Percentiles rank a stretch among this genome's conserved stretches.
Evolutionary conservation across 768 basidiomycete species (phyloP).

Genomic region (Trametes cubensis): DNA sequence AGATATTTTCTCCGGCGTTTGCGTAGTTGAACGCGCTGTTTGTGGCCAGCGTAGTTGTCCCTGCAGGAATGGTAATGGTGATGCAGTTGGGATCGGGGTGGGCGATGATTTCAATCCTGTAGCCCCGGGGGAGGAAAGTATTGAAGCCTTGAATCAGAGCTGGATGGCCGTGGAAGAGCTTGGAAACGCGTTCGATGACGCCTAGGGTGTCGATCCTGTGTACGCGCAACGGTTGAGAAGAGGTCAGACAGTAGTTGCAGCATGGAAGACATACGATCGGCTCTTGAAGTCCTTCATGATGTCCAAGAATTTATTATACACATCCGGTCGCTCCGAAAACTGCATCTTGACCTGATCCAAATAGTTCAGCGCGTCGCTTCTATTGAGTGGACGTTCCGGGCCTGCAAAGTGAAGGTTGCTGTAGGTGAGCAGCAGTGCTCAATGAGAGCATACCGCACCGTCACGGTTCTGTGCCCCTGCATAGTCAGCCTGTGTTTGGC

Average conservation of each 20-base stretch:
- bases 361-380: slow-evolving; percentile 63
- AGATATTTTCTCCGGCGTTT: slow-evolving; percentile 10
- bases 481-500: neutral
- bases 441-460: neutral
- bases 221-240: slow-evolving; percentile 2
- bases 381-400: slow-evolving; percentile 54
- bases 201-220: slow-evolving; percentile 94
- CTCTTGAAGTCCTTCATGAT: slow-evolving; percentile 81
- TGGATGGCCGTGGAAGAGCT: slow-evolving; percentile 89
- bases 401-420: neutral
- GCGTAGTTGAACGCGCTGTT: slow-evolving; percentile 24
- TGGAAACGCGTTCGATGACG: slow-evolving; percentile 93
- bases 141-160: slow-evolving; percentile 96
- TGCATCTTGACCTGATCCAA: slow-evolving; percentile 66
- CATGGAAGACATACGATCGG: slow-evolving; percentile 46
- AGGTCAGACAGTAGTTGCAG: neutral
- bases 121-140: slow-evolving; percentile 93
- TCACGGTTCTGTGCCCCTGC: neutral
- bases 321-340: slow-evolving; percentile 60
- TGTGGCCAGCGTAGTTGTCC: slow-evolving; percentile 46
- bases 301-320: slow-evolving; percentile 67
- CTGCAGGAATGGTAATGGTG: slow-evolving; percentile 77
- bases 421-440: neutral
- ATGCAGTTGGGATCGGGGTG: slow-evolving; percentile 66
- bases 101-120: slow-evolving; percentile 82